Evolutionary conservation across 192 early-diverging fungal genomes (phyloP).

Genomic region (Funneliformis mosseae): DNA sequence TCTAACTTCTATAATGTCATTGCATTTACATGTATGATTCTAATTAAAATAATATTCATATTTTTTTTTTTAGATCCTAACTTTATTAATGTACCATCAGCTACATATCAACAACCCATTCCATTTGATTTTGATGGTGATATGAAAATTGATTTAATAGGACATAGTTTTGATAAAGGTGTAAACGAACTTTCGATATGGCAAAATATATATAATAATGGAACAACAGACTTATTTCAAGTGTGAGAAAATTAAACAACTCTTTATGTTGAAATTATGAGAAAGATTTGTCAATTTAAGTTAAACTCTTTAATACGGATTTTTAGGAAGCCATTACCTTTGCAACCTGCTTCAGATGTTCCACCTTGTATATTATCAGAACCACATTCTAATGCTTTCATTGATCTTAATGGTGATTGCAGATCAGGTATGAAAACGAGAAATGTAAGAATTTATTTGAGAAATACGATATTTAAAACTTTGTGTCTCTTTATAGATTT

Average conservation of each 20-base stretch:
- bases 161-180: conserved; percentile 46
- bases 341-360: neutral
- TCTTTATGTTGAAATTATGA: conserved; percentile 6
- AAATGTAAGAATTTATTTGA: neutral
- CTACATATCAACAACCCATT: conserved; percentile 59
- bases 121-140: conserved; percentile 62
- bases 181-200: conserved; percentile 46
- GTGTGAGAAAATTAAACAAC: conserved; percentile 36
- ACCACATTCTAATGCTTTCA: conserved; percentile 91
- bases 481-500: conserved; percentile 49
- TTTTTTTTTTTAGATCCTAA: conserved; percentile 40
- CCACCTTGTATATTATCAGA: conserved; percentile 63
- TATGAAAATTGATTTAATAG: conserved; percentile 64
- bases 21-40: neutral
- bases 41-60: conserved; percentile 4
- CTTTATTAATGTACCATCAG: conserved; percentile 44
- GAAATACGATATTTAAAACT: neutral
- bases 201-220: conserved; percentile 44
- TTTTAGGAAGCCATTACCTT: neutral
- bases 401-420: conserved; percentile 94
- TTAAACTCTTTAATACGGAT: conserved; percentile 7
- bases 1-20: neutral
- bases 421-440: conserved; percentile 56
- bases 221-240: conserved; percentile 41
- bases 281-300: neutral